These are phyloP conservation scores for Asterochloris erici DNA, from an alignment of 139 green algal genomes.

Conservation along the genomic window DNA sequence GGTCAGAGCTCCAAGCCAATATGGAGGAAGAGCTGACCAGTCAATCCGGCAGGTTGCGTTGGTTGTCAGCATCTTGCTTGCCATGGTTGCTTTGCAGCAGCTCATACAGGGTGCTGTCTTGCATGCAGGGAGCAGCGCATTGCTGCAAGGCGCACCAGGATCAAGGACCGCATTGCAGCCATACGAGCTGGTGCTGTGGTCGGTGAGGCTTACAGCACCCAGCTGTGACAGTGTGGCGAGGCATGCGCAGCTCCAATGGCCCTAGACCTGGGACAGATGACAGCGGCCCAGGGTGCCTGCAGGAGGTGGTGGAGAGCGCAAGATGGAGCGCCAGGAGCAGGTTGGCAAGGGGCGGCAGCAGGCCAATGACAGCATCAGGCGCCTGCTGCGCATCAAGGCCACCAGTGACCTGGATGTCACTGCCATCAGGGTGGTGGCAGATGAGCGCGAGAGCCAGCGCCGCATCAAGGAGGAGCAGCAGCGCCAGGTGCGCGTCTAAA, in stretches of 20 bases:
- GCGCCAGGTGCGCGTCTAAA: conserved; percentile 39
- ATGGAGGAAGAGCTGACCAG: no score
- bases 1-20: no score
- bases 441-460: conserved; percentile 56
- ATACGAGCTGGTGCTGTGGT: not conserved
- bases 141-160: not conserved
- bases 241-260: no score
- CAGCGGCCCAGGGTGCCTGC: not conserved
- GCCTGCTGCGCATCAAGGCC: conserved; percentile 52
- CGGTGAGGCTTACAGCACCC: not conserved
- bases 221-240: not conserved
- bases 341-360: conserved; percentile 60
- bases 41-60: no score
- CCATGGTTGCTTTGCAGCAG: no score
- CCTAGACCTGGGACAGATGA: not conserved
- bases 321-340: conserved; percentile 14
- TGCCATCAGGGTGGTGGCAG: conserved; percentile 46
- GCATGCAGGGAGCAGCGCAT: conserved; percentile 10
- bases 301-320: not conserved
- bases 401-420: conserved; percentile 56
- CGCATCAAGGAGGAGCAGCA: conserved; percentile 54
- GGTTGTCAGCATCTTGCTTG: no score
- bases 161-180: not conserved
- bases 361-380: conserved; percentile 56
- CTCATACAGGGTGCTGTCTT: no score